Percentiles rank a stretch among this genome's conserved stretches.
Evolutionary conservation across 2,329 filamentous ascomycete species (phyloP).

Genomic region (Bipolaris bicolor): DNA sequence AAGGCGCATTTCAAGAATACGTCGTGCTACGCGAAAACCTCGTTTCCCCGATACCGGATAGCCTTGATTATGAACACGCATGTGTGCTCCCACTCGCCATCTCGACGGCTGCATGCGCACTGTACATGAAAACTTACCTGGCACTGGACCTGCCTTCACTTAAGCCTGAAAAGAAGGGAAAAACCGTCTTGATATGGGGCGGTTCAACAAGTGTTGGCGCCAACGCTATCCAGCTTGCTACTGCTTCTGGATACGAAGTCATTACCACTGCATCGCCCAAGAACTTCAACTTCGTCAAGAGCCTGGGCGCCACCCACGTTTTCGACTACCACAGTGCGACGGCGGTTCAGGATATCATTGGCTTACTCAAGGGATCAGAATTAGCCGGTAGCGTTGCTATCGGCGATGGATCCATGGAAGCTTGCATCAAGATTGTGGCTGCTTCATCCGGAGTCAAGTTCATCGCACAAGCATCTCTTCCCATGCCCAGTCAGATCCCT

Average conservation of each 20-base stretch:
- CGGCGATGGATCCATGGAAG: slow-evolving; percentile 22
- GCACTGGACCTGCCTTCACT: slow-evolving; percentile 39
- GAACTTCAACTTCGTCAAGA: slow-evolving; percentile 55
- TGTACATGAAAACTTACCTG: slow-evolving; percentile 23
- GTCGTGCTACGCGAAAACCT: slow-evolving; percentile 56
- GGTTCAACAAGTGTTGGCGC: slow-evolving; percentile 55
- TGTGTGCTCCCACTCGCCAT: slow-evolving; percentile 47
- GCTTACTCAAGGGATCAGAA: slow-evolving; percentile 41
- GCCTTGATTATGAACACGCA: slow-evolving; percentile 53
- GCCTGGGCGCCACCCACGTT: slow-evolving; percentile 53
- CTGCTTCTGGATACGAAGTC: slow-evolving; percentile 53
- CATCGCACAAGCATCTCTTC: slow-evolving; percentile 1
- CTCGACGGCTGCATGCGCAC: slow-evolving; percentile 19
- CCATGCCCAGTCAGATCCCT: background rate
- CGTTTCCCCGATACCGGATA: slow-evolving; percentile 55
- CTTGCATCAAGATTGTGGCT: slow-evolving; percentile 6
- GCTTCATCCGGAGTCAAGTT: background rate
- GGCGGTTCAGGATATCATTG: slow-evolving; percentile 42
- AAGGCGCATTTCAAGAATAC: slow-evolving; percentile 56
- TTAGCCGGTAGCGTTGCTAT: slow-evolving; percentile 48
- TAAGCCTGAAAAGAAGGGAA: slow-evolving; percentile 46
- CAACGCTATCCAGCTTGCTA: slow-evolving; percentile 57
- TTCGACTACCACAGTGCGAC: slow-evolving; percentile 57
- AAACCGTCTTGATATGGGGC: slow-evolving; percentile 52
- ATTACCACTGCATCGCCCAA: slow-evolving; percentile 54